Percentiles rank a stretch among this genome's conserved stretches.
phyloP scores from a whole-genome alignment of 768 basidiomycete species.

The Podaxis carcinomalis region DNA sequence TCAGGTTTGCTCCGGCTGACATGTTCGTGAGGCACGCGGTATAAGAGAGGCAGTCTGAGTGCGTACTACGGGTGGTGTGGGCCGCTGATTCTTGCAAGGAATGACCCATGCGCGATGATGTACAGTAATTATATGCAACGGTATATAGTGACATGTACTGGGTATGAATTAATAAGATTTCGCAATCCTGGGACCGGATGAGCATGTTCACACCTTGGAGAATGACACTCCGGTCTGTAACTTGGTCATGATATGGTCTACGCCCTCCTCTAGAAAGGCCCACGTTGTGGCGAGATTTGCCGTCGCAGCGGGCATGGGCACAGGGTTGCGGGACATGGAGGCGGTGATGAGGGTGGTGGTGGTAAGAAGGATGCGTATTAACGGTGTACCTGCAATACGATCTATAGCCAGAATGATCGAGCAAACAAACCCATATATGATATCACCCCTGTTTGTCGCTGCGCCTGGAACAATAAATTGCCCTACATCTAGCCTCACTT shows the following conservation, averaged over 20 bases:
- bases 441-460: not conserved
- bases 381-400: not conserved
- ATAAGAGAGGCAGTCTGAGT: conserved; percentile 5
- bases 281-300: conserved; percentile 84
- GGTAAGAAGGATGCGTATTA: conserved; percentile 17
- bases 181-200: not conserved
- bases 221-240: conserved; percentile 85
- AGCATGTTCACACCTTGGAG: conserved; percentile 47
- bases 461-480: conserved; percentile 5
- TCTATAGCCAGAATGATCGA: conserved; percentile 15
- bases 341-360: conserved; percentile 18
- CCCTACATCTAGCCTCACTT: not conserved
- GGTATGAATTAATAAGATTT: conserved; percentile 10
- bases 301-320: conserved; percentile 59
- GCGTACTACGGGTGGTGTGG: conserved; percentile 61
- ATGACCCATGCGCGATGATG: conserved; percentile 46
- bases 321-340: conserved; percentile 29
- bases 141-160: conserved; percentile 89
- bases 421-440: conserved; percentile 21
- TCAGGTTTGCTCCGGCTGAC: conserved; percentile 86
- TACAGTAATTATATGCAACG: conserved; percentile 97
- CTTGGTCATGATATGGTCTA: conserved; percentile 92
- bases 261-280: conserved; percentile 81
- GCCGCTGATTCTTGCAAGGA: conserved; percentile 4
- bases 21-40: conserved; percentile 21